Conservation (phyloP, 1,284 basidiomycete species). For the Tylopilus sp. region DNA sequence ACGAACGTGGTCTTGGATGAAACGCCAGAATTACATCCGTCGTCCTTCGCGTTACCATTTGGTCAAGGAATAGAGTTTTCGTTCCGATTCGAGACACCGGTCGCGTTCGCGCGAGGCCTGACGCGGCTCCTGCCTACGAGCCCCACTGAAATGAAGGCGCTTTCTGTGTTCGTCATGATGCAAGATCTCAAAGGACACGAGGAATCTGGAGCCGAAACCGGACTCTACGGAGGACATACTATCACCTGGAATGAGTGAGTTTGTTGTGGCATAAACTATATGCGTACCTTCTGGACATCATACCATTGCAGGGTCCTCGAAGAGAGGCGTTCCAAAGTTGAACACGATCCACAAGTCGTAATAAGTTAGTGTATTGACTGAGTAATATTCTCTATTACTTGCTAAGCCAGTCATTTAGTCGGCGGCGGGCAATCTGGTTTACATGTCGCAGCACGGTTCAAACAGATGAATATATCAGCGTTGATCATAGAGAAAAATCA, state of each 20-base stretch:
- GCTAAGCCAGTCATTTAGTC: neutral
- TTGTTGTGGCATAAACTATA: neutral
- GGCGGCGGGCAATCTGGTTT: slow-evolving; percentile 5
- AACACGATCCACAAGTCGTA: slow-evolving; percentile 9
- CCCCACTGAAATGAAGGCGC: neutral
- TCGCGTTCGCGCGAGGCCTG: slow-evolving; percentile 1
- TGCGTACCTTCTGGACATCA: neutral
- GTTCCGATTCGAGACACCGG: slow-evolving; percentile 5
- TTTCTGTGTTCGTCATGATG: slow-evolving; percentile 5
- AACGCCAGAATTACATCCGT: neutral
- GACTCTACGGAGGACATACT: slow-evolving; percentile 5
- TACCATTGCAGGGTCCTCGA: slow-evolving; percentile 1
- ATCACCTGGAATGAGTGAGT: slow-evolving; percentile 7
- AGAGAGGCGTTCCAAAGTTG: slow-evolving; percentile 1
- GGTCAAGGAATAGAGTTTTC: slow-evolving; percentile 6
- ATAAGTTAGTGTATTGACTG: neutral
- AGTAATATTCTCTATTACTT: neutral
- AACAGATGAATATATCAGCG: slow-evolving; percentile 5
- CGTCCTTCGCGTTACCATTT: neutral
- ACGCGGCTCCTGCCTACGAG: neutral
- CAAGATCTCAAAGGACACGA: slow-evolving; percentile 5
- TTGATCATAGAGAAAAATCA: slow-evolving; percentile 6
- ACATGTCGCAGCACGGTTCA: slow-evolving; percentile 5
- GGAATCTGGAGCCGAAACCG: neutral
- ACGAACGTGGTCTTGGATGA: slow-evolving; percentile 4